Conservation (phyloP, 2,329 filamentous ascomycete genomes). For the Colletotrichum somersetense region DNA sequence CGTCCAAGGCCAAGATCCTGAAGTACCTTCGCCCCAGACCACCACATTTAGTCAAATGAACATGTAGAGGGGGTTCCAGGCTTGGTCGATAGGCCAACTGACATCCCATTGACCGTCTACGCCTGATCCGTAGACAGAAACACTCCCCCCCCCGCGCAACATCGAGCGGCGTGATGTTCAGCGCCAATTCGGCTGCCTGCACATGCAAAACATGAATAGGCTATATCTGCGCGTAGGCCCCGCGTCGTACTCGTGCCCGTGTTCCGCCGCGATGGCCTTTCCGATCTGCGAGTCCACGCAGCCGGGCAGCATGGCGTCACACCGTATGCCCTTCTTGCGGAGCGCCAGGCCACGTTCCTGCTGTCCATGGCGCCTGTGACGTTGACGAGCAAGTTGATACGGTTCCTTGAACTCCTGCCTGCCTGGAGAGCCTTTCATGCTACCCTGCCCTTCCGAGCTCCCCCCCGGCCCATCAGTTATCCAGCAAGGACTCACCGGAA, state of each 20-base stretch:
- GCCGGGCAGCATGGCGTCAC: slow-evolving; percentile 49
- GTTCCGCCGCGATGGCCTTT: slow-evolving; percentile 44
- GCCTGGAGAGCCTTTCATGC: neutral
- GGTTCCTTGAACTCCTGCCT: slow-evolving; percentile 21
- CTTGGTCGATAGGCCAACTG: slow-evolving; percentile 52
- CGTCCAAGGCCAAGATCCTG: neutral
- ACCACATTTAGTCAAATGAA: neutral
- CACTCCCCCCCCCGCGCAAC: slow-evolving; percentile 50
- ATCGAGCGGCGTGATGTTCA: slow-evolving; percentile 48
- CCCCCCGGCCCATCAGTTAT: too few species aligned
- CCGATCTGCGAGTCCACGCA: slow-evolving; percentile 49
- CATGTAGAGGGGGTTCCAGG: slow-evolving; percentile 50
- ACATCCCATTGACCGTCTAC: slow-evolving; percentile 51
- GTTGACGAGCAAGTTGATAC: slow-evolving; percentile 59
- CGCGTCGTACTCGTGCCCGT: slow-evolving; percentile 46
- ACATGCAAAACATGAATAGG: slow-evolving; percentile 50
- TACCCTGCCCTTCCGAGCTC: too few species aligned
- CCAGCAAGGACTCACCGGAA: slow-evolving; percentile 8
- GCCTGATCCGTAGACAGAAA: slow-evolving; percentile 54
- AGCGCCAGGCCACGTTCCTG: slow-evolving; percentile 61
- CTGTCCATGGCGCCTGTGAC: slow-evolving; percentile 60
- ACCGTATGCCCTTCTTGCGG: slow-evolving; percentile 55
- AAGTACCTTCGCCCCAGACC: neutral
- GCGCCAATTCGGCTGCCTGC: slow-evolving; percentile 40
- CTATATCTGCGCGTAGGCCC: slow-evolving; percentile 45